A percentile compares a stretch with the other conserved stretches of the same genome.
These are phyloP conservation scores for Saxophila tyrrhenica DNA, from an alignment of 495 filamentous ascomycete species.

Conservation along the genomic window DNA sequence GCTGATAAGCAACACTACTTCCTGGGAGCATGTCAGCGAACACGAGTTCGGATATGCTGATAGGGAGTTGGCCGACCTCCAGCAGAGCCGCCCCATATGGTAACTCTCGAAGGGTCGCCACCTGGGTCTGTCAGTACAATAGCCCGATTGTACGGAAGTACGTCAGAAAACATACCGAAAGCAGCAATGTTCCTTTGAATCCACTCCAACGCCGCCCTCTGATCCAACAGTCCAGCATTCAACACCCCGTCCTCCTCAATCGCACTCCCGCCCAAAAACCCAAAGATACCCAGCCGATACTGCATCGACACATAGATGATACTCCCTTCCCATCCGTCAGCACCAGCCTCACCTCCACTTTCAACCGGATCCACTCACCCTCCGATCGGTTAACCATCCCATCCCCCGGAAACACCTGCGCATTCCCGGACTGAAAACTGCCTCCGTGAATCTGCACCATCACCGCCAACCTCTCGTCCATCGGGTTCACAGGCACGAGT, in stretches of 20 bases:
- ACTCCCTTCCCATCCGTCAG: constrained; percentile 7
- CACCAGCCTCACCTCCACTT: background rate
- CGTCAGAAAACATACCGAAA: constrained; percentile 1
- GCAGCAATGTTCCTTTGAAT: constrained; percentile 19
- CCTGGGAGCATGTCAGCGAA: too few species aligned
- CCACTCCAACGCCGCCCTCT: constrained; percentile 29
- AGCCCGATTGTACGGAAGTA: constrained; percentile 6
- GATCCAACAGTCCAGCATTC: constrained; percentile 31
- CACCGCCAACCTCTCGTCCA: constrained; percentile 12
- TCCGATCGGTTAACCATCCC: constrained; percentile 16
- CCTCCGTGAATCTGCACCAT: constrained; percentile 19
- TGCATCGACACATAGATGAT: constrained; percentile 29
- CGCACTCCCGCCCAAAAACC: constrained; percentile 25
- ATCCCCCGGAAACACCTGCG: constrained; percentile 14
- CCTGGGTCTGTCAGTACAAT: background rate
- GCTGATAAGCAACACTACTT: constrained; percentile 17
- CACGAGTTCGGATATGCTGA: too few species aligned
- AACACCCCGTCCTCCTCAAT: constrained; percentile 22
- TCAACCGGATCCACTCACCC: background rate
- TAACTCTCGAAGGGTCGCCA: constrained; percentile 21
- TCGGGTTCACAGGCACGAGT: constrained; percentile 14
- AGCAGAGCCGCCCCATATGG: constrained; percentile 26
- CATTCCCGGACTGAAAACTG: constrained; percentile 8
- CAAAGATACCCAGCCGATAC: constrained; percentile 30
- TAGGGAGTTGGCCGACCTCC: constrained; percentile 1